A percentile compares a stretch with the other conserved stretches of the same genome.
These are phyloP conservation scores for Sphagnurus paluster DNA, from an alignment of 1,284 basidiomycete genomes.

Conservation along the genomic window DNA sequence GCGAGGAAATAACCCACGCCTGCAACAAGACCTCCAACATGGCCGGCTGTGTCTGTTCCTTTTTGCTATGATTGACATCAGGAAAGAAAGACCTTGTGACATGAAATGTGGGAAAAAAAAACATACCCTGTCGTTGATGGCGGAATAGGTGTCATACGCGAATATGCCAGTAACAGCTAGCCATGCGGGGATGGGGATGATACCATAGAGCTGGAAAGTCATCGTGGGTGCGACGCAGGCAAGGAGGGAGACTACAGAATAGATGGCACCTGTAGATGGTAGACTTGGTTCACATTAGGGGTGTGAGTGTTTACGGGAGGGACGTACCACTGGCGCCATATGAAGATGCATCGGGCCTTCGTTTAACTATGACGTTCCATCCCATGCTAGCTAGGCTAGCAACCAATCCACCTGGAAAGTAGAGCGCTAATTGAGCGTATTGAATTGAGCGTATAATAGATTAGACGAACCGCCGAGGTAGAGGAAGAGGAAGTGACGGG, in stretches of 20 bases:
- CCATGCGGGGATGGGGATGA: constrained; percentile 87
- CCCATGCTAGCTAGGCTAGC: constrained; percentile 59
- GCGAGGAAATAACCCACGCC: constrained; percentile 63
- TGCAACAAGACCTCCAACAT: constrained; percentile 75
- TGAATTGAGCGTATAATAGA: background rate
- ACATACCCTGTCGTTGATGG: constrained; percentile 38
- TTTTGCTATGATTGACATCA: constrained; percentile 11
- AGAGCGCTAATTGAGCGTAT: background rate
- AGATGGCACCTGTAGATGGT: constrained; percentile 62
- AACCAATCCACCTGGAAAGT: constrained; percentile 57
- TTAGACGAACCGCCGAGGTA: constrained; percentile 74
- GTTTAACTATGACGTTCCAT: constrained; percentile 51
- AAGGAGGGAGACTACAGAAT: constrained; percentile 69
- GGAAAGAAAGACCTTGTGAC: constrained; percentile 8
- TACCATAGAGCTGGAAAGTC: constrained; percentile 78
- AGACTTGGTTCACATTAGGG: constrained; percentile 1
- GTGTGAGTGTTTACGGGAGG: background rate
- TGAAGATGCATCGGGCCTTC: constrained; percentile 47
- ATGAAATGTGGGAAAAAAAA: background rate
- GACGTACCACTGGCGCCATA: constrained; percentile 75
- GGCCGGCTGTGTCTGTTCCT: constrained; percentile 68
- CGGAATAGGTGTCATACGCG: constrained; percentile 65
- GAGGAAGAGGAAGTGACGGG: constrained; percentile 68
- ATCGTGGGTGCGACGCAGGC: constrained; percentile 70
- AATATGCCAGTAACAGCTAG: constrained; percentile 74